Percentiles rank a stretch among this genome's conserved stretches.
Evolutionary conservation across 2,329 filamentous ascomycete species (phyloP).

Genomic region (Colletotrichum sp.): DNA sequence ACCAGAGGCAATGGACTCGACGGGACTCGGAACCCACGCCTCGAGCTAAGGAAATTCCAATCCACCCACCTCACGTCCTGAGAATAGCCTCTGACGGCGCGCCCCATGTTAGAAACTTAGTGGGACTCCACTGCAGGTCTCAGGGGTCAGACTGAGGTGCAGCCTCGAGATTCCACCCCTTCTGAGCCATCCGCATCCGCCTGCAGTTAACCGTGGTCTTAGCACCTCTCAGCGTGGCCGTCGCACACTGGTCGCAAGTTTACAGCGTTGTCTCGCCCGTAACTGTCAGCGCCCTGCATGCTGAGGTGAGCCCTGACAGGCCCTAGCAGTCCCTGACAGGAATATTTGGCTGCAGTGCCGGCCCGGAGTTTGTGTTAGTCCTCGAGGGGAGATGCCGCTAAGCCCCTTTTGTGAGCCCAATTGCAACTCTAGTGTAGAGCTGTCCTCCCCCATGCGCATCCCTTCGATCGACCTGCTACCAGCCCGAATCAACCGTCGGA

Average conservation of each 20-base stretch:
- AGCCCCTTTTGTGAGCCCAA: conserved; percentile 14
- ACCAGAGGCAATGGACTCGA: background rate
- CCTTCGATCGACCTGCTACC: conserved; percentile 13
- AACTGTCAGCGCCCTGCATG: conserved; percentile 1
- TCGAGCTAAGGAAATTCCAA: background rate
- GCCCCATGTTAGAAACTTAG: background rate
- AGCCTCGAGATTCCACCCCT: background rate
- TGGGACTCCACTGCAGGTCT: conserved; percentile 5
- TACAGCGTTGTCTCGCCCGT: conserved; percentile 8
- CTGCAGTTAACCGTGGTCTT: background rate
- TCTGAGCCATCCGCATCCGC: background rate
- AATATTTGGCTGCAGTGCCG: background rate
- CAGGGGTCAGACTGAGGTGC: background rate
- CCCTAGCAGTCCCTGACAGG: conserved; percentile 1
- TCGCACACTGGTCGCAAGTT: background rate
- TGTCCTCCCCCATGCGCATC: conserved; percentile 18
- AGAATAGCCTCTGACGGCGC: background rate
- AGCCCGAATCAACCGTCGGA: conserved; percentile 1
- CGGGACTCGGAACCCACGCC: background rate
- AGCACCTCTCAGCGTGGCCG: background rate
- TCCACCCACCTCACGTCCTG: background rate
- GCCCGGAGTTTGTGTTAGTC: conserved; percentile 4
- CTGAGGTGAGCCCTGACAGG: background rate
- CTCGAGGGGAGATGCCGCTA: conserved; percentile 8
- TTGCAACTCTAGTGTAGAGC: conserved; percentile 15